Base-by-base conservation (phyloP, 257 asterid species). In the Rehmannia glutinosa region DNA sequence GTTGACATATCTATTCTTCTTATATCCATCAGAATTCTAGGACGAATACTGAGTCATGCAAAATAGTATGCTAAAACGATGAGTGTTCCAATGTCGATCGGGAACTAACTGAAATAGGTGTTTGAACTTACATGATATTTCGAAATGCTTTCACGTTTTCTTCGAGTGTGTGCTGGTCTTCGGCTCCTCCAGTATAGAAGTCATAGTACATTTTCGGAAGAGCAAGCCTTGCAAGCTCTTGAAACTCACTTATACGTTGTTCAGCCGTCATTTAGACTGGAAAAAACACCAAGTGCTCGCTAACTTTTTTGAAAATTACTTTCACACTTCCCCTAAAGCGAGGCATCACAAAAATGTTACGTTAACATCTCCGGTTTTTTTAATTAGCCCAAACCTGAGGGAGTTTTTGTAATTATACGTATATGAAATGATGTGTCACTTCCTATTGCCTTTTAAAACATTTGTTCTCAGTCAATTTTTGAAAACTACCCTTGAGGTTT, bases 191-290 rank as follows among this genome's bases (percentile, higher is more conserved):
- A 27, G 82, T 71, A 21, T 66, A 79, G 54, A 23, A 84, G 76
- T 85, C 95, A 51, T 79, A 85, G 68, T 69, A 79, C 89, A 81
- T 81, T 80, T 87, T 87, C 25, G 95, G 90, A 70, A 87, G 87
- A 57, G 79, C 86, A 72, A 68, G 55, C 73, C 74, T 76, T 19
- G 92, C 92, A 5, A 87, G 87, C 50, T 85, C 82, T 79, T 83
- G 75, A 78, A 75, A 87, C 56, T 79, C 92, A 23, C 46, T 66
- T 24, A 81, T 75, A 52, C n/a, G 76, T 83, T 20, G 82, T 73
- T 81, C 89, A 66, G 50, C 46, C 17, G 75, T 80, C 89, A 87
- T 86, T 60, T 71, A 1, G 19, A 67, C 81, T 78, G 70, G 58
- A 67, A 11, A 27, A 69, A 27, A 69, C 41, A 16, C 16, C 63